phyloP scores from a whole-genome alignment of 169 alveolate species.

The Cryptosporidium meleagridis region DNA sequence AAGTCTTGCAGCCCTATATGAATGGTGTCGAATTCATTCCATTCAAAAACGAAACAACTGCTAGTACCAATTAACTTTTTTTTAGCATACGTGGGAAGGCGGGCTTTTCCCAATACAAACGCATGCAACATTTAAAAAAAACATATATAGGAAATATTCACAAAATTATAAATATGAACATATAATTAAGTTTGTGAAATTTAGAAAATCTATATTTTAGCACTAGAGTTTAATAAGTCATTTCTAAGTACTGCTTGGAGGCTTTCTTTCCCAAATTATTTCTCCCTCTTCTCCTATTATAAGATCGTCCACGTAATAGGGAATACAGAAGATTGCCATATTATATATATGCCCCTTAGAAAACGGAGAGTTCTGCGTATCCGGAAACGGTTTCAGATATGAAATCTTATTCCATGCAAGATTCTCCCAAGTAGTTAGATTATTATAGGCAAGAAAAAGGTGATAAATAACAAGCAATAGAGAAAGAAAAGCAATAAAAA shows the following conservation, averaged over 20 bases:
- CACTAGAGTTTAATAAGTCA: neutral
- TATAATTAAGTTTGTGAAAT: neutral
- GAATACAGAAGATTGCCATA: constrained; percentile 66
- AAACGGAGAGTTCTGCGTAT: constrained; percentile 47
- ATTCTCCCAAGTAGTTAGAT: constrained; percentile 80
- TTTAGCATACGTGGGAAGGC: neutral
- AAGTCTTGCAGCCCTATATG: constrained; percentile 92
- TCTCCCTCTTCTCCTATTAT: constrained; percentile 64
- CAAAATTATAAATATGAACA: neutral
- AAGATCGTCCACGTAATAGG: constrained; percentile 64
- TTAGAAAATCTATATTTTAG: neutral
- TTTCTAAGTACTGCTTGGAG: neutral
- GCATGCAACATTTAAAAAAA: neutral
- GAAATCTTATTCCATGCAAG: constrained; percentile 77
- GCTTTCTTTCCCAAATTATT: constrained; percentile 61
- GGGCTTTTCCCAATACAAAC: neutral
- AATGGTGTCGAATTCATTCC: constrained; percentile 91
- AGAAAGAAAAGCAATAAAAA: constrained; percentile 66
- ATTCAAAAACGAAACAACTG: neutral
- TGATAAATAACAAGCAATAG: constrained; percentile 73
- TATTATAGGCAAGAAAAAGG: constrained; percentile 65
- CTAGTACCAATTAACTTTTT: neutral
- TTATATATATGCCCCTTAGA: constrained; percentile 59
- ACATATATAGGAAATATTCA: neutral
- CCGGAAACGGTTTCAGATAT: constrained; percentile 75